phyloP scores from a whole-genome alignment of 805 yeast species.

The Candida rishiriensis region DNA sequence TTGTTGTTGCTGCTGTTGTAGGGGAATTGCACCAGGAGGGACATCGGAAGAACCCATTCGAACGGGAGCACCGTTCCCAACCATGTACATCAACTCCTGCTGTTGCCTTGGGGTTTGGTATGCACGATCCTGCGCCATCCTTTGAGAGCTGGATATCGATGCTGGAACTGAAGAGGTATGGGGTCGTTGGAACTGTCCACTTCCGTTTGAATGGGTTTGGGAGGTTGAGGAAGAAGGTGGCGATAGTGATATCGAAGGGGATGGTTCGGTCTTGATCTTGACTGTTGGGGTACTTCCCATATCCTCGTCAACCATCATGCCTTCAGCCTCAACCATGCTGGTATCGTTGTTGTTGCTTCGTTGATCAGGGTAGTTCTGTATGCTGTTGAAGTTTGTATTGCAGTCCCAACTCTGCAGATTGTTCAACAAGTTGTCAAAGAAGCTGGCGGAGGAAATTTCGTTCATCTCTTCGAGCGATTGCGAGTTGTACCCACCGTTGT shows the following conservation, averaged over 20 bases:
- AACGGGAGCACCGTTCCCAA: too few species aligned
- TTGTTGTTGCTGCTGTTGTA: slow-evolving; percentile 3
- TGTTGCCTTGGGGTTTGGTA: not conserved
- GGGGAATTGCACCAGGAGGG: not conserved
- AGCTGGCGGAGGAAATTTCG: slow-evolving; percentile 6
- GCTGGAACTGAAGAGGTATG: not conserved
- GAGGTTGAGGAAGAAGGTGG: too few species aligned
- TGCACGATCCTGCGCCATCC: not conserved
- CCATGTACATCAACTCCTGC: not conserved
- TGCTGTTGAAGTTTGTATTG: not conserved
- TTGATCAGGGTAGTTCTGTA: not conserved
- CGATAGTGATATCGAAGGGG: too few species aligned
- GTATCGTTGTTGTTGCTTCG: not conserved
- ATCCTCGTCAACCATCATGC: not conserved
- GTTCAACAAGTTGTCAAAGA: slow-evolving; percentile 19
- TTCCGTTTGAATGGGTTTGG: too few species aligned
- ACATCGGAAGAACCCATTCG: too few species aligned
- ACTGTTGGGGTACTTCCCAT: not conserved
- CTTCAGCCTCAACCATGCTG: not conserved
- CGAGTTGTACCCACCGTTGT: not conserved
- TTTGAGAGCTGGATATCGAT: not conserved
- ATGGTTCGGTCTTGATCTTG: not conserved
- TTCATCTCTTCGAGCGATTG: slow-evolving; percentile 7
- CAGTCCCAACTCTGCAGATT: slow-evolving; percentile 23
- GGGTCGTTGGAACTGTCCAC: not conserved